A percentile compares a stretch with the other conserved stretches of the same genome.
phyloP scores from a whole-genome alignment of 495 filamentous ascomycete species.

The Jackrogersella minutella region DNA sequence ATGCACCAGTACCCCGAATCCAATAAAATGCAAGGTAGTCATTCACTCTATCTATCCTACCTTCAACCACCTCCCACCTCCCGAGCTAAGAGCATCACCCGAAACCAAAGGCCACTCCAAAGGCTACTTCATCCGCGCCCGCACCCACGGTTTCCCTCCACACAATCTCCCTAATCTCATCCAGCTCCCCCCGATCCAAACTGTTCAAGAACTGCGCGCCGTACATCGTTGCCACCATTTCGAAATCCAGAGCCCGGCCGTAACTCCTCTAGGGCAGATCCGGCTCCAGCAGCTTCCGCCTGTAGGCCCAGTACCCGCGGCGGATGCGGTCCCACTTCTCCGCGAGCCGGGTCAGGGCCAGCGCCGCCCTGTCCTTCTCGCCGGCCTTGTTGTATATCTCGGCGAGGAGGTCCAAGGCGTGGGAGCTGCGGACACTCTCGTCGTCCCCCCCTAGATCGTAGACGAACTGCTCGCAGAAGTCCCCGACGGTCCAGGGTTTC shows the following conservation, averaged over 20 bases:
- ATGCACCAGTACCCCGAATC: too few species aligned
- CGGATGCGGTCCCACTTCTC: conserved; percentile 91
- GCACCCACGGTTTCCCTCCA: too few species aligned
- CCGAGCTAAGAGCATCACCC: too few species aligned
- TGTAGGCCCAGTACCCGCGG: conserved; percentile 91
- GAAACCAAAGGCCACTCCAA: too few species aligned
- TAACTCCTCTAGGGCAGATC: not conserved
- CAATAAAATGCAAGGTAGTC: too few species aligned
- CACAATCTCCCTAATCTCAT: not conserved
- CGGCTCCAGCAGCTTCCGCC: conserved; percentile 56
- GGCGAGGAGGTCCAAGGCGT: conserved; percentile 90
- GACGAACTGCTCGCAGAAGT: conserved; percentile 74
- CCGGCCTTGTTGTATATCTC: conserved; percentile 75
- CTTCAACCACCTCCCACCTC: too few species aligned
- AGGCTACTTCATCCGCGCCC: not conserved
- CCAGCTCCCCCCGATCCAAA: not conserved
- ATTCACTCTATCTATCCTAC: too few species aligned
- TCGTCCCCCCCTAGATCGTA: conserved; percentile 50
- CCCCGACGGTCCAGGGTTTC: conserved; percentile 64
- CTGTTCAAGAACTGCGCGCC: not conserved
- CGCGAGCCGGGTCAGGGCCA: conserved; percentile 75
- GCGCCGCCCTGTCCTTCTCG: conserved; percentile 64
- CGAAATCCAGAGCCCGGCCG: not conserved
- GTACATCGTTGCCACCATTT: not conserved
- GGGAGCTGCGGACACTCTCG: conserved; percentile 72